Evolutionary conservation across 1,139 yeast species (phyloP).

Genomic region (Kluyveromyces sp.): DNA sequence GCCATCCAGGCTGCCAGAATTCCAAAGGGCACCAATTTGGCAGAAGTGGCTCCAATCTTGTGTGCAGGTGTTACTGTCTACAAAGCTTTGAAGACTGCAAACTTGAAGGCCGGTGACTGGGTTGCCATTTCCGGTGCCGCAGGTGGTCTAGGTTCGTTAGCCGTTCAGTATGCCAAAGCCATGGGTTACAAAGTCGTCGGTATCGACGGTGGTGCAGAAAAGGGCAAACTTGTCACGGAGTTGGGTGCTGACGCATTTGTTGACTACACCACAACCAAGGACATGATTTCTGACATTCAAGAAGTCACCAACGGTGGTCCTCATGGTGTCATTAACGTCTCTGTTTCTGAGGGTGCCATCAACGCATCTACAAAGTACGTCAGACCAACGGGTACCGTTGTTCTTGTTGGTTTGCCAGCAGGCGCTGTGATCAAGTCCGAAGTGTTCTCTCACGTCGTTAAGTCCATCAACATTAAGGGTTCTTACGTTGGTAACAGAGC

Average conservation of each 20-base stretch:
- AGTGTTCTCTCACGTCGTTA: slow-evolving; percentile 60
- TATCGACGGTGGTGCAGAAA: slow-evolving; percentile 63
- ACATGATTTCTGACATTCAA: slow-evolving; percentile 45
- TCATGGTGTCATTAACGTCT: slow-evolving; percentile 68
- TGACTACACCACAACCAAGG: slow-evolving; percentile 49
- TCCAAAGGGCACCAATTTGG: slow-evolving; percentile 61
- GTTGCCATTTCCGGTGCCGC: slow-evolving; percentile 74
- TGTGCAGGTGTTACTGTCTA: slow-evolving; percentile 80
- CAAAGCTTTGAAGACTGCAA: slow-evolving; percentile 66
- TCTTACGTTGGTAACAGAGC: slow-evolving; percentile 79
- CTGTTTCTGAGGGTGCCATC: slow-evolving; percentile 65
- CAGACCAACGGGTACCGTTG: slow-evolving; percentile 66
- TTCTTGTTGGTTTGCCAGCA: slow-evolving; percentile 70
- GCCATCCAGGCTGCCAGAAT: slow-evolving; percentile 75
- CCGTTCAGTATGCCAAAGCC: slow-evolving; percentile 69
- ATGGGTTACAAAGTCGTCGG: slow-evolving; percentile 70
- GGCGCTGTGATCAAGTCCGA: slow-evolving; percentile 55
- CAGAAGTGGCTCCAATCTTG: slow-evolving; percentile 62
- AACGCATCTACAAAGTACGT: slow-evolving; percentile 59
- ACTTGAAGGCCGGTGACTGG: slow-evolving; percentile 61
- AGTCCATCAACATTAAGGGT: slow-evolving; percentile 59
- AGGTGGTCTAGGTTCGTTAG: slow-evolving; percentile 74
- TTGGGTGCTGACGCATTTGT: slow-evolving; percentile 63
- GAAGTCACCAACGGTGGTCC: slow-evolving; percentile 62
- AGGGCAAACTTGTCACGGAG: slow-evolving; percentile 44